phyloP scores from a whole-genome alignment of 1,139 yeast species.

The Zhuliangozyma blackwelliae region DNA sequence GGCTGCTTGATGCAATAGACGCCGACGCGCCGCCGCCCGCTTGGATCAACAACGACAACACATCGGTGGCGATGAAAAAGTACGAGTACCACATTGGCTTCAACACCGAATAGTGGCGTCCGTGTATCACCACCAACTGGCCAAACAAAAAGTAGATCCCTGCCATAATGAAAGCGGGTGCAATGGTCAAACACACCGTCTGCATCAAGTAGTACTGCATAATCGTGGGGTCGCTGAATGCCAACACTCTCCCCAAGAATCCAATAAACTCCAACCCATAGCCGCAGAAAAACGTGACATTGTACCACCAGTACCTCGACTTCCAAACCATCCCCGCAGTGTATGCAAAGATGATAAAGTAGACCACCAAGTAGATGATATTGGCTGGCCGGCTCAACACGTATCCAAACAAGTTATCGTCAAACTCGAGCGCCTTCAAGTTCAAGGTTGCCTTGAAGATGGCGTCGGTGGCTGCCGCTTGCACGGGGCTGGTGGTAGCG shows the following conservation, averaged over 20 bases:
- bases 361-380: slow-evolving; percentile 26
- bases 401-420: slow-evolving; percentile 22
- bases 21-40: slow-evolving; percentile 84
- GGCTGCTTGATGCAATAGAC: slow-evolving; percentile 45
- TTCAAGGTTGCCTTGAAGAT: slow-evolving; percentile 31
- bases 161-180: slow-evolving; percentile 88
- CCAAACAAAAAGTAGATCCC: slow-evolving; percentile 79
- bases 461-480: slow-evolving; percentile 28
- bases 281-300: slow-evolving; percentile 27
- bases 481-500: slow-evolving; percentile 26
- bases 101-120: slow-evolving; percentile 55
- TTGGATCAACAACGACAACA: slow-evolving; percentile 67
- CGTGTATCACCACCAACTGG: slow-evolving; percentile 67
- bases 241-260: slow-evolving; percentile 56
- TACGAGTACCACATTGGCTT: slow-evolving; percentile 75
- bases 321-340: slow-evolving; percentile 15
- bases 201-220: slow-evolving; percentile 56
- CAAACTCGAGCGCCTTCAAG: slow-evolving; percentile 23
- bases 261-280: slow-evolving; percentile 48
- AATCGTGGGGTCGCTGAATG: slow-evolving; percentile 39
- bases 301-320: slow-evolving; percentile 28
- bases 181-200: slow-evolving; percentile 66
- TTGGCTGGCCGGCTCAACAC: slow-evolving; percentile 26
- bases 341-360: slow-evolving; percentile 19
- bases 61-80: slow-evolving; percentile 63